These are phyloP conservation scores for Geranium rotundifolium DNA, from an alignment of 345 rosid genomes.

Conservation along the genomic window DNA sequence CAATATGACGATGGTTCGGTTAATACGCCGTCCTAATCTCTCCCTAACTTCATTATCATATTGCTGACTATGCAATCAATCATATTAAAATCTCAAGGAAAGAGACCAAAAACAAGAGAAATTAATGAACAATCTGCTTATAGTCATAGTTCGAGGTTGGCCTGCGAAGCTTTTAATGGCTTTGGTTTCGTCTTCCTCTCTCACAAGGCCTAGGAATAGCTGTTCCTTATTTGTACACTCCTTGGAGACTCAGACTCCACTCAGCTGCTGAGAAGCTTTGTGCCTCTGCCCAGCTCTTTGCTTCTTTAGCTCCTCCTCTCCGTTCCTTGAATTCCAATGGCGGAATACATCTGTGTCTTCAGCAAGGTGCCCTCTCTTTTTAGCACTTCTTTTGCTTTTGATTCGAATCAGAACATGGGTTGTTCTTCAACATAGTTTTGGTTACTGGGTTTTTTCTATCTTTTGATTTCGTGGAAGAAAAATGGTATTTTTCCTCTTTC, in stretches of 20 bases:
- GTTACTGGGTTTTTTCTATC: background rate
- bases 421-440: background rate
- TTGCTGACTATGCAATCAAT: no score
- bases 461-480: background rate
- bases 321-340: conserved; percentile 43
- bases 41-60: no score
- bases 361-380: conserved; percentile 34
- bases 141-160: background rate
- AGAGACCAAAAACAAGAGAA: background rate
- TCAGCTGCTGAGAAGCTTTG: background rate
- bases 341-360: conserved; percentile 43
- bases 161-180: background rate
- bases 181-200: no score
- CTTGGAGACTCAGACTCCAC: background rate
- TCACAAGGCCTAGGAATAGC: background rate
- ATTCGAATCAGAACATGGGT: background rate
- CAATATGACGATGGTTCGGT: no score
- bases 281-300: background rate
- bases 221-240: background rate
- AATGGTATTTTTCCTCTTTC: background rate
- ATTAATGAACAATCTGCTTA: background rate
- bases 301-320: background rate
- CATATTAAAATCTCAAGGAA: background rate
- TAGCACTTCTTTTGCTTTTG: background rate
- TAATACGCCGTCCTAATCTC: no score